These are phyloP conservation scores for Argentina anserina DNA, from an alignment of 306 rosid genomes.

Conservation along the genomic window DNA sequence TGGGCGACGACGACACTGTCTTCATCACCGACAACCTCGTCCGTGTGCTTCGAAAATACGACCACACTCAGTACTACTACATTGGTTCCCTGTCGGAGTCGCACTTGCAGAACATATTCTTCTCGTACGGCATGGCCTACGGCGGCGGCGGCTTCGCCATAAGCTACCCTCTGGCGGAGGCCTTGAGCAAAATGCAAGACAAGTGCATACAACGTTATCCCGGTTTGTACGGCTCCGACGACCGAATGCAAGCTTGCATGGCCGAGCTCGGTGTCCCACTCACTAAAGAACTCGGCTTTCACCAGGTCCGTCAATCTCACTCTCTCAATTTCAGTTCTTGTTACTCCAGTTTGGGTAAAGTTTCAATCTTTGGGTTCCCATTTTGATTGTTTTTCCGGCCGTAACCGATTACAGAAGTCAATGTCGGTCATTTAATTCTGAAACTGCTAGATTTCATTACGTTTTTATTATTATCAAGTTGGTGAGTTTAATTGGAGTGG, in stretches of 20 bases:
- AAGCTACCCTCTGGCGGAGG: slow-evolving; percentile 70
- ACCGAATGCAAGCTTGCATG: slow-evolving; percentile 97
- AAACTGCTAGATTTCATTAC: background rate
- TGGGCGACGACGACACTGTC: slow-evolving; percentile 99
- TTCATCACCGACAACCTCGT: slow-evolving; percentile 73
- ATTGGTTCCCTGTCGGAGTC: slow-evolving; percentile 89
- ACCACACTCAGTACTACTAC: slow-evolving; percentile 69
- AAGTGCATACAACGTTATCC: slow-evolving; percentile 83
- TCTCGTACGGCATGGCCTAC: slow-evolving; percentile 94
- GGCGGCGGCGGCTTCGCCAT: slow-evolving; percentile 98
- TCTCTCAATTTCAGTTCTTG: slow-evolving; percentile 7
- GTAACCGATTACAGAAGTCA: background rate
- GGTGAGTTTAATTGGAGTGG: background rate
- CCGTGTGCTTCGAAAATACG: slow-evolving; percentile 61
- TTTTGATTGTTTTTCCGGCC: background rate
- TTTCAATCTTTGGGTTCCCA: no score
- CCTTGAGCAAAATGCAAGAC: slow-evolving; percentile 71
- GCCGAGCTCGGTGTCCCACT: slow-evolving; percentile 99
- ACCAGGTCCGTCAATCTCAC: slow-evolving; percentile 49
- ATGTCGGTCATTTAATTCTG: background rate
- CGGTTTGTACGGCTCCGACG: slow-evolving; percentile 88
- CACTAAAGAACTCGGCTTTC: slow-evolving; percentile 90
- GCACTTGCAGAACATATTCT: slow-evolving; percentile 85
- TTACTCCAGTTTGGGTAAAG: background rate
- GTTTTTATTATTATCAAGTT: background rate